These are phyloP conservation scores for Penicillium canariense DNA, from an alignment of 495 filamentous ascomycete genomes.

Conservation along the genomic window DNA sequence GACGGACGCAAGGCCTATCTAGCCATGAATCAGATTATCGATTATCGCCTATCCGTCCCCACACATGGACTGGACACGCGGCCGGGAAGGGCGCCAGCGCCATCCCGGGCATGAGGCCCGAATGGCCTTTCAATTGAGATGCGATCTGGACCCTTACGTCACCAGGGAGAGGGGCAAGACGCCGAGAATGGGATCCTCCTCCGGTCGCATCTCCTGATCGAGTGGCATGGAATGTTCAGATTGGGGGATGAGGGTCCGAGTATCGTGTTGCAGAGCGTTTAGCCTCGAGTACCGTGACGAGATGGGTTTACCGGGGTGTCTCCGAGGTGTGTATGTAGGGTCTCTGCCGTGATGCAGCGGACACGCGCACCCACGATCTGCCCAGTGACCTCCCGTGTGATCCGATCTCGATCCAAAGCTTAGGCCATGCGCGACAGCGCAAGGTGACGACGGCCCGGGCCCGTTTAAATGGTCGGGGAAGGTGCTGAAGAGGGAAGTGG, in stretches of 20 bases:
- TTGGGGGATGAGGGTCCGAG: no score
- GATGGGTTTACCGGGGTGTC: neutral
- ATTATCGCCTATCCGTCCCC: neutral
- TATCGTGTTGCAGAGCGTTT: no score
- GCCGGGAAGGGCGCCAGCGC: conserved; percentile 22
- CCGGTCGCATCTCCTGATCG: no score
- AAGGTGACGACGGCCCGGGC: conserved; percentile 1
- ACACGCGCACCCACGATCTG: conserved; percentile 18
- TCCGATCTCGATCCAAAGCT: conserved; percentile 34
- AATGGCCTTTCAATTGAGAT: conserved; percentile 3
- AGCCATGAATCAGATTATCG: conserved; percentile 1
- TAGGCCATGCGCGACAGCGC: conserved; percentile 15
- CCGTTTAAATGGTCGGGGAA: conserved; percentile 3
- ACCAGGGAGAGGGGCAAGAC: neutral
- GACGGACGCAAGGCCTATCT: neutral
- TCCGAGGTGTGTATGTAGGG: neutral
- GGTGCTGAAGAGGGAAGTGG: conserved; percentile 18
- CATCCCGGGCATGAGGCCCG: conserved; percentile 1
- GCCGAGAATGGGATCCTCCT: neutral
- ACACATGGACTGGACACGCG: conserved; percentile 14
- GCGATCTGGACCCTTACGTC: conserved; percentile 6
- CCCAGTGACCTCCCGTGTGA: conserved; percentile 22
- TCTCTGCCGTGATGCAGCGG: neutral
- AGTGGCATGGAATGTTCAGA: no score
- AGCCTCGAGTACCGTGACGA: no score